Evolutionary conservation across 768 basidiomycete species (phyloP).

Genomic region (Suillus paluster): DNA sequence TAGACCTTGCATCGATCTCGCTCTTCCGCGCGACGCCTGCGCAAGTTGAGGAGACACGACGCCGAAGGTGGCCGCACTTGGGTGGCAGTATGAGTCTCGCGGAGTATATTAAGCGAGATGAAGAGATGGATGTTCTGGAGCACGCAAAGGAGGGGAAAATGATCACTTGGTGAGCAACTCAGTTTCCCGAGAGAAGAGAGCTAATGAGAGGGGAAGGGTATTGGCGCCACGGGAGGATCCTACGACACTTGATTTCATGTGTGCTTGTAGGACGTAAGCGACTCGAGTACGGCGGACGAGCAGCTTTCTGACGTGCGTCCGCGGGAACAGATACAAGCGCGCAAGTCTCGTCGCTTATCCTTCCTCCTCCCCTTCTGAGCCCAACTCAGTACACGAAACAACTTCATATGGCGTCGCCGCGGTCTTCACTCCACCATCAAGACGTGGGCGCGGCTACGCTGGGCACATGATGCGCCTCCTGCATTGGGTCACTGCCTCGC

Average conservation of each 20-base stretch:
- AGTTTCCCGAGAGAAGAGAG: not conserved
- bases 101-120: slow-evolving; percentile 50
- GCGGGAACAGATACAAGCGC: slow-evolving; percentile 39
- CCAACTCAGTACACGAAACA: slow-evolving; percentile 33
- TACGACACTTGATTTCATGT: slow-evolving; percentile 51
- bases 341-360: slow-evolving; percentile 34
- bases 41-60: slow-evolving; percentile 48
- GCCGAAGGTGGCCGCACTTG: slow-evolving; percentile 47
- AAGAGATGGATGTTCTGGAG: slow-evolving; percentile 43
- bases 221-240: slow-evolving; percentile 57
- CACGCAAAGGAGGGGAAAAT: slow-evolving; percentile 50
- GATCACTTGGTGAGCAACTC: slow-evolving; percentile 50
- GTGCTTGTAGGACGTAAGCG: slow-evolving; percentile 65
- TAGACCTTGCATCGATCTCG: slow-evolving; percentile 36
- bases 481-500: slow-evolving; percentile 56
- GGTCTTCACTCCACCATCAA: slow-evolving; percentile 55
- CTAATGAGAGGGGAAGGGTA: slow-evolving; percentile 46
- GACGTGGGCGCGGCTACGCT: slow-evolving; percentile 61
- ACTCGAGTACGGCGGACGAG: not conserved
- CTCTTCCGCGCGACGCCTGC: slow-evolving; percentile 52
- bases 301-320: not conserved
- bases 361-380: slow-evolving; percentile 12
- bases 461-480: slow-evolving; percentile 67
- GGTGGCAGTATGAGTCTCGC: slow-evolving; percentile 46
- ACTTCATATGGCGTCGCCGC: slow-evolving; percentile 57